Percentiles rank a stretch among this genome's conserved stretches.
These are phyloP conservation scores for Aspergillus asperescens DNA, from an alignment of 495 filamentous ascomycete genomes.

Conservation along the genomic window DNA sequence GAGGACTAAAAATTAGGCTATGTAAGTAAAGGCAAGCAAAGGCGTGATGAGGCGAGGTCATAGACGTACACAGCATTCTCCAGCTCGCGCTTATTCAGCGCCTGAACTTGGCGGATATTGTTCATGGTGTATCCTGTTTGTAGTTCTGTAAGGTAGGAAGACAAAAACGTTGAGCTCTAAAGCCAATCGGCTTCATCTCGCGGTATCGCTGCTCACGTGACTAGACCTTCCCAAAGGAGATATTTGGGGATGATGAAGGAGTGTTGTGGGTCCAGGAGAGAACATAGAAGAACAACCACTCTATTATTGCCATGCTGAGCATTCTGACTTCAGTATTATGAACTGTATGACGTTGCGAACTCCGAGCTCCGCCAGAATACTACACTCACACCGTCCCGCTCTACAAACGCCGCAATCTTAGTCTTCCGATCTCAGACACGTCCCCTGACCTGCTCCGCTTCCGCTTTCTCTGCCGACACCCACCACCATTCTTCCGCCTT, in stretches of 20 bases:
- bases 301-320: neutral
- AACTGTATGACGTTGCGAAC: neutral
- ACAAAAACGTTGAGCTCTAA: neutral
- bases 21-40: conserved; percentile 9
- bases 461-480: conserved; percentile 10
- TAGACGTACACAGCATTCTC: conserved; percentile 66
- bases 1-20: conserved; percentile 44
- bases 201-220: neutral
- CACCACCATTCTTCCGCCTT: conserved; percentile 6
- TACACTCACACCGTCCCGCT: neutral
- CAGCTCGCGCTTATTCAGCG: conserved; percentile 92
- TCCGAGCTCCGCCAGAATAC: neutral
- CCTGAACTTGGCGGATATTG: conserved; percentile 81
- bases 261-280: conserved; percentile 9
- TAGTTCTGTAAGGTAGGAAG: neutral
- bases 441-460: conserved; percentile 24
- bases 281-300: neutral
- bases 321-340: neutral
- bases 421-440: conserved; percentile 4
- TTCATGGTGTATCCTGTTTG: conserved; percentile 59
- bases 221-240: conserved; percentile 1
- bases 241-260: conserved; percentile 1
- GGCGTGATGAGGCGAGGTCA: neutral
- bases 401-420: neutral
- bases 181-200: neutral